Percentiles rank a stretch among this genome's conserved stretches.
Conservation (phyloP, 164 flowering plant species). For the Stephania cephalantha region DNA sequence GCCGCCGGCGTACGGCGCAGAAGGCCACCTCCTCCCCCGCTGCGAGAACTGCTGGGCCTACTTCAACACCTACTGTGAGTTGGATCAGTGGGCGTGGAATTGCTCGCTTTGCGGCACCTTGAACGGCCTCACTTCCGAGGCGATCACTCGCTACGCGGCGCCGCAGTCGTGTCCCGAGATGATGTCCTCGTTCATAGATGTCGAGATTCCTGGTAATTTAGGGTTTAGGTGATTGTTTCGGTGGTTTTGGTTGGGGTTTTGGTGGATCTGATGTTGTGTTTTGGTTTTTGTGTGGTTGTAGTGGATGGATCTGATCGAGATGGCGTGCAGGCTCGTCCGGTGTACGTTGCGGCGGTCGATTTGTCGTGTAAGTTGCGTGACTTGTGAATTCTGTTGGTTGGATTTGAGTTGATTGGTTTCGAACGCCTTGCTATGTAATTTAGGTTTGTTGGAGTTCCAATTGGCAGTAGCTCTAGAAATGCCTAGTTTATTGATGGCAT, state of each 20-base stretch:
- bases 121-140: slow-evolving; percentile 64
- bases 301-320: slow-evolving; percentile 65
- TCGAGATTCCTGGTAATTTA: slow-evolving; percentile 57
- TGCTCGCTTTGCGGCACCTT: slow-evolving; percentile 87
- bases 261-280: slow-evolving; percentile 9
- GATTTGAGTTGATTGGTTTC: background rate
- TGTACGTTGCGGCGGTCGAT: slow-evolving; percentile 94
- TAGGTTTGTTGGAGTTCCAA: background rate
- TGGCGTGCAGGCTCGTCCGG: slow-evolving; percentile 68
- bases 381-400: background rate
- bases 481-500: too few species aligned
- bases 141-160: slow-evolving; percentile 60
- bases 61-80: slow-evolving; percentile 82
- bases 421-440: background rate
- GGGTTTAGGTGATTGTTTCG: too few species aligned
- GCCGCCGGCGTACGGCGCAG: slow-evolving; percentile 63
- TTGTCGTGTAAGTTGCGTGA: slow-evolving; percentile 60
- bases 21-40: slow-evolving; percentile 69
- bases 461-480: background rate
- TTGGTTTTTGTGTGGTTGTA: slow-evolving; percentile 16
- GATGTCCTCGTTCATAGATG: slow-evolving; percentile 88
- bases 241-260: background rate
- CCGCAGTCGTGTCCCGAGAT: slow-evolving; percentile 77
- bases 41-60: slow-evolving; percentile 98
- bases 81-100: slow-evolving; percentile 95